These are phyloP conservation scores for Apiosordaria backusii DNA, from an alignment of 495 filamentous ascomycete genomes.

Conservation along the genomic window DNA sequence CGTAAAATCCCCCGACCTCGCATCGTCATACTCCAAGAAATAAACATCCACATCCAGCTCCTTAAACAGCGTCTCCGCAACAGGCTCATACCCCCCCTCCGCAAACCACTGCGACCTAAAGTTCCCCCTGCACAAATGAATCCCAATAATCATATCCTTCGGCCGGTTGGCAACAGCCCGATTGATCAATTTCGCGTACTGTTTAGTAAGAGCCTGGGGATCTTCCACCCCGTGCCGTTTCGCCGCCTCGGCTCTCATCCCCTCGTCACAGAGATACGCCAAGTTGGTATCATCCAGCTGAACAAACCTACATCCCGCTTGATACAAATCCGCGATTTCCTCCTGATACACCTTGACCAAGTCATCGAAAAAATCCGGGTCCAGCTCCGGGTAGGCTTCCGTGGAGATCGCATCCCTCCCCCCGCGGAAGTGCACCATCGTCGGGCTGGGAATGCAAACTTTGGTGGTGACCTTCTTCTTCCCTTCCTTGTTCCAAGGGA, in stretches of 20 bases:
- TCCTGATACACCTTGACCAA: conserved; percentile 58
- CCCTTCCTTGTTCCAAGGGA: neutral
- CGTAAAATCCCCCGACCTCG: conserved; percentile 62
- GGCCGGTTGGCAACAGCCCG: conserved; percentile 54
- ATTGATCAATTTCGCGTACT: conserved; percentile 63
- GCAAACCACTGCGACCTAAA: conserved; percentile 58
- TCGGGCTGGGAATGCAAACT: conserved; percentile 60
- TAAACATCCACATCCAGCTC: conserved; percentile 63
- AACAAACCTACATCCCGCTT: conserved; percentile 59
- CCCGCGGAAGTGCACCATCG: conserved; percentile 67
- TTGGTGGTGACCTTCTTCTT: conserved; percentile 48
- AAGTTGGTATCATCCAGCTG: conserved; percentile 66
- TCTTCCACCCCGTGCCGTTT: conserved; percentile 51
- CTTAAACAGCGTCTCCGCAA: conserved; percentile 62
- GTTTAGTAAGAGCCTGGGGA: conserved; percentile 52
- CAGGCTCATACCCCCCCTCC: conserved; percentile 65
- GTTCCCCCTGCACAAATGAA: conserved; percentile 65
- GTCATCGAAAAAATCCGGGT: conserved; percentile 56
- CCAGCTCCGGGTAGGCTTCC: conserved; percentile 55
- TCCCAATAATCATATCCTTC: conserved; percentile 59
- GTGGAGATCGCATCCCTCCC: conserved; percentile 54
- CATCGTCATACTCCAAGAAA: conserved; percentile 68
- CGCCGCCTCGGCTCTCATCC: conserved; percentile 60
- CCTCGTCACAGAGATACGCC: conserved; percentile 62
- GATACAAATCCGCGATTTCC: conserved; percentile 58